Conservation (phyloP, 2,329 filamentous ascomycete genomes). For the Cercospora nicotianae region DNA sequence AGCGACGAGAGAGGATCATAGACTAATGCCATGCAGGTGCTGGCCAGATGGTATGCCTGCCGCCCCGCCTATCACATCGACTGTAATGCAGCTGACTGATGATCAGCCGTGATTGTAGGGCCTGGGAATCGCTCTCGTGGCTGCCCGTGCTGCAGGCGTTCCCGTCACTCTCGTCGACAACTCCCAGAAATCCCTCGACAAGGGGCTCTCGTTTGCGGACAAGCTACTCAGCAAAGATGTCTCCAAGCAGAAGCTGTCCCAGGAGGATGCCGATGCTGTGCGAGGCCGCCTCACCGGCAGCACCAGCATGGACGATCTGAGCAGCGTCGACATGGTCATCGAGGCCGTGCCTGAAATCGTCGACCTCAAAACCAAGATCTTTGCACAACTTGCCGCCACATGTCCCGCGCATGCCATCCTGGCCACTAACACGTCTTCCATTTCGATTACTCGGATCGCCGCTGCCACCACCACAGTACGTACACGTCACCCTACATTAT, state of each 20-base stretch:
- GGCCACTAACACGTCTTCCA: slow-evolving; percentile 97
- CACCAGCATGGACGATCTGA: slow-evolving; percentile 73
- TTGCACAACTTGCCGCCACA: slow-evolving; percentile 75
- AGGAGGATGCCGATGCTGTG: slow-evolving; percentile 73
- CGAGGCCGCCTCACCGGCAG: slow-evolving; percentile 68
- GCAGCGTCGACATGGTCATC: slow-evolving; percentile 91
- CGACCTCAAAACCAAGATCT: slow-evolving; percentile 83
- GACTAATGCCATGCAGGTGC: slow-evolving; percentile 8
- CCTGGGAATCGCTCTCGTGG: slow-evolving; percentile 91
- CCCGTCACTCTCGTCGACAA: slow-evolving; percentile 84
- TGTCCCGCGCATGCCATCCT: slow-evolving; percentile 84
- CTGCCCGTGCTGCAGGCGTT: slow-evolving; percentile 77
- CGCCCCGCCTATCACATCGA: slow-evolving; percentile 14
- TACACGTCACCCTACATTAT: slow-evolving; percentile 6
- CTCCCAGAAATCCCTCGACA: slow-evolving; percentile 80
- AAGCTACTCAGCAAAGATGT: slow-evolving; percentile 94
- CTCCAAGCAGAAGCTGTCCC: slow-evolving; percentile 78
- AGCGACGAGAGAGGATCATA: neutral
- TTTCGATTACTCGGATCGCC: slow-evolving; percentile 94
- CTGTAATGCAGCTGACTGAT: slow-evolving; percentile 25
- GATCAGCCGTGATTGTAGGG: slow-evolving; percentile 58
- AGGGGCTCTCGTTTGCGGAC: slow-evolving; percentile 87
- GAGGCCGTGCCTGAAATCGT: slow-evolving; percentile 87
- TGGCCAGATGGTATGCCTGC: slow-evolving; percentile 29
- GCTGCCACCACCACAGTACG: slow-evolving; percentile 66